Evolutionary conservation across 140 eudicot species (phyloP), one percentile per base, ranked within the genome.

Genomic region (Ambrosia hybrid): DNA sequence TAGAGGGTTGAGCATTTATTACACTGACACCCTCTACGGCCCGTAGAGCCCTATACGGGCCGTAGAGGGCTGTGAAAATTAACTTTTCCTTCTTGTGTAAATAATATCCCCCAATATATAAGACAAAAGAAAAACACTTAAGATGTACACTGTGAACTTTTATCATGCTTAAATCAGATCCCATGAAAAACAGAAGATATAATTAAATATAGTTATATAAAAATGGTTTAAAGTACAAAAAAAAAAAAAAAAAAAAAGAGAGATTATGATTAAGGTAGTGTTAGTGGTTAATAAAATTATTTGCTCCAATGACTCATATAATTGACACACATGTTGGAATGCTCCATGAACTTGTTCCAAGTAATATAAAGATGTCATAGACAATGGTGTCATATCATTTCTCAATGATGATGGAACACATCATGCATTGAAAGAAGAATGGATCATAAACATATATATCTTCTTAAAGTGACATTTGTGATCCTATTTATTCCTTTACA

Each of bases 401-500:
- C 74, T 66, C 39, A 73, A 57, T 57, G 79, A 79, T 79, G 74
- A 67, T 66, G 65, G 75, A 73, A 79, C 75, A 66, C 83, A 67
- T 78, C 78, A 78, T 72, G 57, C 58, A 53, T 73, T 71, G 6
- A 12, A 73, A 57, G 73, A 39, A 59, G 69, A 58, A 66, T 66
- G 75, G 70, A 73, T 79, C 79, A 73, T 79, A 73, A 61, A 69
- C 75, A 73, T 67, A 73, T 78, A 72, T 66, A 79, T 79, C 83
- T 73, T 79, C 51, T 72, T 52, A 79, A 79, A 79, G 83, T 79
- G 83, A 79, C 73, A 41, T 57, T 57, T 73, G 79, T 58, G 71
- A 72, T 79, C 71, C 68, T 57, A 65, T 41, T 73, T 73, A 38
- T 51, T 73, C 75, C 43, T 57, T 79, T 60, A 66, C 79, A 65